Conservation (phyloP, 2,329 filamentous ascomycete species). For the Aspergillus hortae region DNA sequence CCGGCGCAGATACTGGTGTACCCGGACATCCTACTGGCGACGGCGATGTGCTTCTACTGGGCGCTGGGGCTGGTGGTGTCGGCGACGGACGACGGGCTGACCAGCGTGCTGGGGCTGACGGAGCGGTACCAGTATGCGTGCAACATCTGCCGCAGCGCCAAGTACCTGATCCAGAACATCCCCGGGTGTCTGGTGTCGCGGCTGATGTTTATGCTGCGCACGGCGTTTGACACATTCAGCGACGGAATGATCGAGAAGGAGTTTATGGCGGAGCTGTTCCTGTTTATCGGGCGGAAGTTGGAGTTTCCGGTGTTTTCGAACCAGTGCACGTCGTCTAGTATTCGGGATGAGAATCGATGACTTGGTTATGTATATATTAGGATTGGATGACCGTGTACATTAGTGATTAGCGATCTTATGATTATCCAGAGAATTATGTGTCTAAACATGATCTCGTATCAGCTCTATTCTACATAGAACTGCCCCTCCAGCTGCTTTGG, state of each 20-base stretch:
- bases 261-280: conserved; percentile 22
- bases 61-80: conserved; percentile 23
- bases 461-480: too few species aligned
- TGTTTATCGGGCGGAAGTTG: conserved; percentile 19
- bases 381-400: too few species aligned
- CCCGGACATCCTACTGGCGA: conserved; percentile 23
- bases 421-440: too few species aligned
- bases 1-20: conserved; percentile 18
- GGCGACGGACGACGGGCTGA: conserved; percentile 17
- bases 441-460: too few species aligned
- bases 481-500: too few species aligned
- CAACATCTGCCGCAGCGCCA: conserved; percentile 29
- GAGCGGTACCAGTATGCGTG: conserved; percentile 27
- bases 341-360: conserved; percentile 1
- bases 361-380: too few species aligned
- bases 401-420: too few species aligned
- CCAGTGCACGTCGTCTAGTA: conserved; percentile 17
- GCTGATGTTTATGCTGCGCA: conserved; percentile 27
- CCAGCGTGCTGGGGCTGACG: conserved; percentile 16
- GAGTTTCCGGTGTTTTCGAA: conserved; percentile 21
- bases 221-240: conserved; percentile 23
- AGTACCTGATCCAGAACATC: conserved; percentile 23
- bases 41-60: conserved; percentile 23
- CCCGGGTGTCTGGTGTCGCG: conserved; percentile 25
- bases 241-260: conserved; percentile 25